phyloP scores from a whole-genome alignment of 192 early-diverging fungal species.

The Podila epicladia region DNA sequence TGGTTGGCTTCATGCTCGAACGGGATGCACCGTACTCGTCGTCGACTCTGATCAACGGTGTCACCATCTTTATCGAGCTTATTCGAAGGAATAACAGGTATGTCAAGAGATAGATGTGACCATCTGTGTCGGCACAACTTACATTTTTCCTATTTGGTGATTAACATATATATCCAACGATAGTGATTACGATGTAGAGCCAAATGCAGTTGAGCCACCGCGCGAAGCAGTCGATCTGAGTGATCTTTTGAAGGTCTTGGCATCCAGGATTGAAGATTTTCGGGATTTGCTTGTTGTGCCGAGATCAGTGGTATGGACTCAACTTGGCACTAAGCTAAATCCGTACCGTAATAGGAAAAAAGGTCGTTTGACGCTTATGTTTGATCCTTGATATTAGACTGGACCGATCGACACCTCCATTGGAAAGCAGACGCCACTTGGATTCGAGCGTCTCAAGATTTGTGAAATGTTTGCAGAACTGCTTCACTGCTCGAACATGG shows the following conservation, averaged over 20 bases:
- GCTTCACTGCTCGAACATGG: conserved; percentile 91
- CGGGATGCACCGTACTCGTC: conserved; percentile 77
- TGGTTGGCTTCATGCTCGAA: conserved; percentile 92
- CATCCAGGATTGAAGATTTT: conserved; percentile 79
- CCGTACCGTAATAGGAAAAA: neutral
- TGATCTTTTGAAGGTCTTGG: conserved; percentile 90
- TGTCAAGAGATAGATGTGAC: neutral
- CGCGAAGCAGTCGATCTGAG: conserved; percentile 79
- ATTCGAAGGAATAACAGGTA: conserved; percentile 97
- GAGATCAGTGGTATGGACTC: conserved; percentile 70
- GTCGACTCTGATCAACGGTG: conserved; percentile 92
- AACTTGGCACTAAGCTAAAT: too few species aligned
- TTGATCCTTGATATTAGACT: conserved; percentile 23
- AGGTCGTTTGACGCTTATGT: neutral
- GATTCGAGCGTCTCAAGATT: conserved; percentile 94
- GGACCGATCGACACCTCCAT: conserved; percentile 79
- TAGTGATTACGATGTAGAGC: conserved; percentile 56
- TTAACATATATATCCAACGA: neutral
- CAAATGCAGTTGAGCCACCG: conserved; percentile 33
- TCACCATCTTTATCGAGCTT: conserved; percentile 97
- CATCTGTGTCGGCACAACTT: neutral
- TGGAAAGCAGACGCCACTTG: conserved; percentile 84
- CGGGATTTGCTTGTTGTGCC: conserved; percentile 79
- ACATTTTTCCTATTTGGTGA: too few species aligned
- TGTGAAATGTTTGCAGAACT: conserved; percentile 99